These are phyloP conservation scores for Rhodotorula sphaerocarpa DNA, from an alignment of 768 basidiomycete species.

Conservation along the genomic window DNA sequence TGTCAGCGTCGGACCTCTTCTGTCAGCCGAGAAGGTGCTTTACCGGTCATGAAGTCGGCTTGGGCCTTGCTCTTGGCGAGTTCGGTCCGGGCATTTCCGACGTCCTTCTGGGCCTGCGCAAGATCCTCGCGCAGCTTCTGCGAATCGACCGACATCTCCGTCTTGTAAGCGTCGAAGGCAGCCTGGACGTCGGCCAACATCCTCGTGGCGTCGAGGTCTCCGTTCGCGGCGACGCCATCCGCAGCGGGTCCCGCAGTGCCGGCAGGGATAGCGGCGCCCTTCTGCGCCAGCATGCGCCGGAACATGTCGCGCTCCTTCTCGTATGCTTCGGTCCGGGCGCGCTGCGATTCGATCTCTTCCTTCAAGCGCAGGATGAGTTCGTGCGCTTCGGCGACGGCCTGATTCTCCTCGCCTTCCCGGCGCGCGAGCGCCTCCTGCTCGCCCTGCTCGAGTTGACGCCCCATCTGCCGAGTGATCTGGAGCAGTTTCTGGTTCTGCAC, in stretches of 20 bases:
- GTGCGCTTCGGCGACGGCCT: slow-evolving; percentile 78
- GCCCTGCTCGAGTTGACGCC: slow-evolving; percentile 62
- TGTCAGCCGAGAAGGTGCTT: no score
- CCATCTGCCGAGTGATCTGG: slow-evolving; percentile 72
- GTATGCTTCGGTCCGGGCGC: slow-evolving; percentile 68
- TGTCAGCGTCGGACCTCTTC: no score
- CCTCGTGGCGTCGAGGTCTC: slow-evolving; percentile 48
- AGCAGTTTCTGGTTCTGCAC: slow-evolving; percentile 84
- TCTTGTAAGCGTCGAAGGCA: slow-evolving; percentile 70
- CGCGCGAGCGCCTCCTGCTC: slow-evolving; percentile 54
- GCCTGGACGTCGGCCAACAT: slow-evolving; percentile 65
- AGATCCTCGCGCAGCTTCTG: slow-evolving; percentile 65
- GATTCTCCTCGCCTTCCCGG: slow-evolving; percentile 42
- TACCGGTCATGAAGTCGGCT: slow-evolving; percentile 67
- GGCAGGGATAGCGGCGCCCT: slow-evolving; percentile 46
- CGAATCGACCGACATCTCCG: slow-evolving; percentile 72
- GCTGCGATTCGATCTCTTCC: slow-evolving; percentile 67
- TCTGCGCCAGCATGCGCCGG: slow-evolving; percentile 58
- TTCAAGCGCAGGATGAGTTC: slow-evolving; percentile 72
- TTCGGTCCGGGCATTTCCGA: slow-evolving; percentile 56
- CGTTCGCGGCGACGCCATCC: neutral
- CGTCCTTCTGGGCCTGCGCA: slow-evolving; percentile 57
- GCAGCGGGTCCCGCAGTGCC: slow-evolving; percentile 12
- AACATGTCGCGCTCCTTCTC: slow-evolving; percentile 82
- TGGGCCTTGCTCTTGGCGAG: slow-evolving; percentile 78